Evolutionary conservation across 2,329 filamentous ascomycete genomes (phyloP), one percentile per base, ranked within the genome.

Genomic region (Lachnellula cervina): DNA sequence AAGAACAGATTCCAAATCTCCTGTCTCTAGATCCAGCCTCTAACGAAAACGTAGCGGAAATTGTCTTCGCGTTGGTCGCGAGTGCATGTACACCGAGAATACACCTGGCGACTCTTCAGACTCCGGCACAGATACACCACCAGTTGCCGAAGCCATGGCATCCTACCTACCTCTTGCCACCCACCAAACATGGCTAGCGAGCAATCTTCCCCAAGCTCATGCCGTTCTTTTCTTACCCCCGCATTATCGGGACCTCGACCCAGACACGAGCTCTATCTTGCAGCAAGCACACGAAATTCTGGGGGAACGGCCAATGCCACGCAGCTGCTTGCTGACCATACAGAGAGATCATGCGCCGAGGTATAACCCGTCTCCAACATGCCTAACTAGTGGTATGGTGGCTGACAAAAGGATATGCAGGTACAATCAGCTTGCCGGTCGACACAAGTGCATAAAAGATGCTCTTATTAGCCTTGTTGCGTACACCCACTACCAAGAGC

Each of bases 391-490:
- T 7, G 32, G 9, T 17, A 2, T 32, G 9, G 28, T 43, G 34
- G 21, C 25, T 35, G 11, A 49, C 21, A 16, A 23, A 32, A 17
- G n/a, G 19, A 34, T 13, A 32, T 5, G 5, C 35, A 63, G 61
- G 35, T 58, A 58, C 28, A 60, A 59, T 25, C 45, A 55, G 14
- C 42, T 59, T 17, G 52, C 56, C 11, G 52, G 51, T 13, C 28
- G 50, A 11, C 52, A 54, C 32, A 54, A 49, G 7, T 62, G 59
- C 49, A 51, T 59, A 5, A 53, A 59, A 43, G 49, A 57, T 49
- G 55, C 61, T 4, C 47, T 60, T 9, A 42, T 60, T n/a, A 55
- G 54, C 37, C 57, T 62, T 13, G 43, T 52, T n/a, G 57, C 59
- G 13, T 62, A 59, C 51, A 58, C 47, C 16, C 54, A 58, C 23